Conservation (phyloP, 1,284 basidiomycete species). For the Lentinula novae-zelandiae region DNA sequence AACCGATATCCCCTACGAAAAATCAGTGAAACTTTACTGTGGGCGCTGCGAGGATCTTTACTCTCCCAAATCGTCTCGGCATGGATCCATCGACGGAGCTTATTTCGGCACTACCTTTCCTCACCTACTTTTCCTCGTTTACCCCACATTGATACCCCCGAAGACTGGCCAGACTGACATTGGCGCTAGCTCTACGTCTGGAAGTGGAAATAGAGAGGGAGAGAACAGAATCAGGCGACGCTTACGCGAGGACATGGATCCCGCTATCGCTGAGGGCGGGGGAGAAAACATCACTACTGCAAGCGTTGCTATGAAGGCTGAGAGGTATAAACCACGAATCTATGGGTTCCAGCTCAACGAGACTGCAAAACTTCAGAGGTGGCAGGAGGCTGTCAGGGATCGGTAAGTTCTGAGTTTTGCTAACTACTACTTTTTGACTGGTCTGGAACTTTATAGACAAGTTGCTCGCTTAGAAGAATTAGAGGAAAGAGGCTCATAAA, state of each 20-base stretch:
- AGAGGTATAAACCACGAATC: slow-evolving; percentile 85
- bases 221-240: slow-evolving; percentile 37
- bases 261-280: slow-evolving; percentile 48
- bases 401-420: slow-evolving; percentile 43
- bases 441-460: slow-evolving; percentile 7
- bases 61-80: slow-evolving; percentile 90
- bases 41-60: slow-evolving; percentile 96
- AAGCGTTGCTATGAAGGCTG: slow-evolving; percentile 81
- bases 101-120: slow-evolving; percentile 98
- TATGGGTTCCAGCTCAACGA: slow-evolving; percentile 95
- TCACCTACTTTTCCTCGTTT: slow-evolving; percentile 93
- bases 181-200: slow-evolving; percentile 13
- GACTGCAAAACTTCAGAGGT: slow-evolving; percentile 86
- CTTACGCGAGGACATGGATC: slow-evolving; percentile 48
- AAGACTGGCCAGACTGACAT: slow-evolving; percentile 69
- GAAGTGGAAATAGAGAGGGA: slow-evolving; percentile 23
- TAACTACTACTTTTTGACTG: not conserved
- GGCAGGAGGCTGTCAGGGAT: slow-evolving; percentile 89
- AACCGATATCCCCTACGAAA: slow-evolving; percentile 92
- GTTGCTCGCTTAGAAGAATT: slow-evolving; percentile 14
- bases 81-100: slow-evolving; percentile 93
- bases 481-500: slow-evolving; percentile 9
- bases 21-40: slow-evolving; percentile 96
- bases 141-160: slow-evolving; percentile 84
- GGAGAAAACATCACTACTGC: slow-evolving; percentile 71